These are phyloP conservation scores for Scutellaria barbata DNA, from an alignment of 257 asterid genomes.

Conservation along the genomic window DNA sequence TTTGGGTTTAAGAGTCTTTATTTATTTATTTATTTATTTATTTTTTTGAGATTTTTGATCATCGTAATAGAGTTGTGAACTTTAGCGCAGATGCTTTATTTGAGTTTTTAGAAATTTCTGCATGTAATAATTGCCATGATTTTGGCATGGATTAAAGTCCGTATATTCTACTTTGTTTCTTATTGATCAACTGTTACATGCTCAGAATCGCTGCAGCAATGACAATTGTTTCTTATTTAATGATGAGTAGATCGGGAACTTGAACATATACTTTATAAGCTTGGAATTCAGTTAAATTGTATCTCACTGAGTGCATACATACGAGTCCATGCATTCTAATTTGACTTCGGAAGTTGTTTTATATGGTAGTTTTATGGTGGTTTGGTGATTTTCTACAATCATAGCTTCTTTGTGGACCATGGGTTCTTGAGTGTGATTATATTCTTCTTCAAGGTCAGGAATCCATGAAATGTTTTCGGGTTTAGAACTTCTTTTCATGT, in stretches of 20 bases:
- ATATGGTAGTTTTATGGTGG: background rate
- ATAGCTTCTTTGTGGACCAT: background rate
- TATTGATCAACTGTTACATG: conserved; percentile 6
- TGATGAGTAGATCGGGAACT: conserved; percentile 12
- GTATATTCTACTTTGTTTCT: background rate
- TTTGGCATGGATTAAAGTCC: conserved; percentile 8
- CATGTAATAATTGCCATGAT: conserved; percentile 13
- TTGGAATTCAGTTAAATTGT: background rate
- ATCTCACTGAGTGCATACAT: background rate
- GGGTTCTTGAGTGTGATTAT: background rate
- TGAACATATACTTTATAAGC: background rate
- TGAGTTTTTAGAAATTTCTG: conserved; percentile 1
- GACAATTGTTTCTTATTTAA: conserved; percentile 2
- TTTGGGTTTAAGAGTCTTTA: conserved; percentile 21
- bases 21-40: no score
- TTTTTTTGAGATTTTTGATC: conserved; percentile 10
- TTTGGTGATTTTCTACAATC: conserved; percentile 11
- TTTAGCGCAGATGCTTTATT: conserved; percentile 2
- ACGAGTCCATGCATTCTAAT: background rate
- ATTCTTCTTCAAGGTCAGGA: background rate
- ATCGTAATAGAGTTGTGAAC: conserved; percentile 12
- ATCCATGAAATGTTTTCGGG: background rate
- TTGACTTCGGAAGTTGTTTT: background rate
- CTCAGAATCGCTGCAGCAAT: background rate
- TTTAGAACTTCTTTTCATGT: background rate